Conservation (phyloP, 768 basidiomycete genomes). For the Suillus plorans region DNA sequence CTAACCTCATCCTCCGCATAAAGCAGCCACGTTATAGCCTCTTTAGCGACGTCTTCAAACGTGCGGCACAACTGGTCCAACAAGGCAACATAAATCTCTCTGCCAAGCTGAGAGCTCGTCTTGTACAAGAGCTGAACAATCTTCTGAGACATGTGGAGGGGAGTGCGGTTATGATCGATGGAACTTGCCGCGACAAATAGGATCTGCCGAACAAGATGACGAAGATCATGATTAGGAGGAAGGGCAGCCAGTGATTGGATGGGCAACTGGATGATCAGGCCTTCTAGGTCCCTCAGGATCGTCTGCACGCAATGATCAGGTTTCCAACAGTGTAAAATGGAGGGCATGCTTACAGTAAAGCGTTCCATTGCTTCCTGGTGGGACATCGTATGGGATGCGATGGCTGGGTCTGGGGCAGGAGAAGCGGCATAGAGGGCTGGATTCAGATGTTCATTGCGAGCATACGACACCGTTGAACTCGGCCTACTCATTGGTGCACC, state of each 20-base stretch:
- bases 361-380: conserved; percentile 89
- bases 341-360: conserved; percentile 58
- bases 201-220: conserved; percentile 81
- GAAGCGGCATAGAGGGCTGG: conserved; percentile 56
- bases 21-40: conserved; percentile 94
- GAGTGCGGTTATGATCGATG: conserved; percentile 78
- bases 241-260: conserved; percentile 66
- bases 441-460: conserved; percentile 43
- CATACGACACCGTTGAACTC: conserved; percentile 68
- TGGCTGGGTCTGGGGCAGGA: conserved; percentile 56
- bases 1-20: conserved; percentile 95
- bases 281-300: conserved; percentile 67
- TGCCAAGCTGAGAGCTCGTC: conserved; percentile 77
- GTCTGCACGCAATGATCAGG: conserved; percentile 13
- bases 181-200: conserved; percentile 80
- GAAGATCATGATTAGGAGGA: conserved; percentile 84
- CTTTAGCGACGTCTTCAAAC: conserved; percentile 92
- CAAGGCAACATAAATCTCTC: conserved; percentile 90
- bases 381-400: conserved; percentile 45
- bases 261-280: conserved; percentile 73
- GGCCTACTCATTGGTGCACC: conserved; percentile 56
- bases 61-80: conserved; percentile 86
- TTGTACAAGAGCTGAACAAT: conserved; percentile 95
- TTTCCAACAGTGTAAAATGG: conserved; percentile 27
- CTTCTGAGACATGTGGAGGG: conserved; percentile 92